Base-by-base conservation (phyloP, 192 early-diverging fungal species). In the Umbelopsis sp. region DNA sequence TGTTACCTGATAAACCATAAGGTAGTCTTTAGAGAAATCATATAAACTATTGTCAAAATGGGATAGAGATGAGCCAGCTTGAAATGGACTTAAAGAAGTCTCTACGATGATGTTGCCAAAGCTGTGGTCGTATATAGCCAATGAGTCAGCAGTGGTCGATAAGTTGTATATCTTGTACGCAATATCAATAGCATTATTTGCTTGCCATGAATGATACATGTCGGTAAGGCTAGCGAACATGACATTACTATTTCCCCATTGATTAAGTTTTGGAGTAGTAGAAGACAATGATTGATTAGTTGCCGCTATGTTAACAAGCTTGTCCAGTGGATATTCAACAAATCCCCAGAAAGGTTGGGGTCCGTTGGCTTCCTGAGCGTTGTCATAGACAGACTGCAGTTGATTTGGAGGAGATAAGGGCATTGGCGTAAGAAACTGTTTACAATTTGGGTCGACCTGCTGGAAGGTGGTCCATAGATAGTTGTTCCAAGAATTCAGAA, bases 31-130 rank as follows among this genome's bases (percentile, higher is more conserved):
- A 20, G 69, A 68, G 20, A 67, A 67, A 1, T 69, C 20, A 55
- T 81, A 83, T 15, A 46, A 49, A 3, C 7, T 10, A 33, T 74
- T 75, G 52, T 83, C 82, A 23, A 81, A 69, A 68, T 83, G 82
- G 12, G 77, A 71, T 4, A 83, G 33, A 30, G 74, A 74, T 6
- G 82, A 83, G 2, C 80, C 80, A 22, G 45, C 21, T 30, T n/a
- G 6, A 65, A 70, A 83, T 2, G 79, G 79, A 30, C 16, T 47
- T 1, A 83, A 18, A 20, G 69, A 72, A n/a, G 82, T 81, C 64
- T 83, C 82, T 2, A 82, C 53, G n/a, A 49, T 64, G 4, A 78
- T 7, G 15, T 53, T 46, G 44, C 37, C 55, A 35, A 47, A 25
- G 15, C 35, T 53, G 3, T 49, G 20, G 27, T 66, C 4, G 4